phyloP scores from a whole-genome alignment of 768 basidiomycete species.

The Pholiota microspora region DNA sequence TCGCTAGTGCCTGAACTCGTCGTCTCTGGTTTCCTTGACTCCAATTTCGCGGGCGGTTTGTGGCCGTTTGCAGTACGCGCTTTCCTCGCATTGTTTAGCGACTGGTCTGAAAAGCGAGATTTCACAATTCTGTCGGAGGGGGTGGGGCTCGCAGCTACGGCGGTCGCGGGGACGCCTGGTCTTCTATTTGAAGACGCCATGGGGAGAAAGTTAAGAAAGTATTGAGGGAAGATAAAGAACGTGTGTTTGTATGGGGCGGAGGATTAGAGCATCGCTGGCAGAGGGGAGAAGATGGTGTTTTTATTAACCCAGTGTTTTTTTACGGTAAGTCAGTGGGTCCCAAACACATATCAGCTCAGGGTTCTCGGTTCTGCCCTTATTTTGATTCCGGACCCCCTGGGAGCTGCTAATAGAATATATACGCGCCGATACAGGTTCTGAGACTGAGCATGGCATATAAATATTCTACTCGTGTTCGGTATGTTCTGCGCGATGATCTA shows the following conservation, averaged over 20 bases:
- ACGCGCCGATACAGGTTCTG: not conserved
- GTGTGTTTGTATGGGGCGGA: conserved; percentile 16
- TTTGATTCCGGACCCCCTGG: not conserved
- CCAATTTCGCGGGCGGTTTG: conserved; percentile 29
- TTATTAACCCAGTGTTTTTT: conserved; percentile 12
- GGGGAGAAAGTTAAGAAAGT: not conserved
- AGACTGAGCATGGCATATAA: not conserved
- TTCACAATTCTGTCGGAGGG: conserved; percentile 43
- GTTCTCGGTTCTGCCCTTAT: conserved; percentile 13
- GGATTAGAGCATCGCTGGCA: conserved; percentile 16
- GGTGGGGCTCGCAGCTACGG: conserved; percentile 35
- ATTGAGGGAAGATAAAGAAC: conserved; percentile 13
- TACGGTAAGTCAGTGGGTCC: conserved; percentile 9
- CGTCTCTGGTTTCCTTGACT: conserved; percentile 31
- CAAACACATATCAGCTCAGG: conserved; percentile 19
- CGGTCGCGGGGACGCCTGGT: conserved; percentile 30
- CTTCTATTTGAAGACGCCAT: conserved; percentile 25
- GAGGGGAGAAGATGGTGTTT: conserved; percentile 8
- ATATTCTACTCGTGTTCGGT: not conserved
- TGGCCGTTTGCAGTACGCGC: conserved; percentile 23
- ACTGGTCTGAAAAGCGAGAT: conserved; percentile 50
- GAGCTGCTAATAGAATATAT: not conserved
- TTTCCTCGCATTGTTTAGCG: conserved; percentile 31
- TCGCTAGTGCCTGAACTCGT: conserved; percentile 32
- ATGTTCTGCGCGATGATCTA: not conserved